Percentiles rank a stretch among this genome's conserved stretches.
These are phyloP conservation scores for Hymenoscyphus fructigenus DNA, from an alignment of 2,329 filamentous ascomycete species.

Conservation along the genomic window DNA sequence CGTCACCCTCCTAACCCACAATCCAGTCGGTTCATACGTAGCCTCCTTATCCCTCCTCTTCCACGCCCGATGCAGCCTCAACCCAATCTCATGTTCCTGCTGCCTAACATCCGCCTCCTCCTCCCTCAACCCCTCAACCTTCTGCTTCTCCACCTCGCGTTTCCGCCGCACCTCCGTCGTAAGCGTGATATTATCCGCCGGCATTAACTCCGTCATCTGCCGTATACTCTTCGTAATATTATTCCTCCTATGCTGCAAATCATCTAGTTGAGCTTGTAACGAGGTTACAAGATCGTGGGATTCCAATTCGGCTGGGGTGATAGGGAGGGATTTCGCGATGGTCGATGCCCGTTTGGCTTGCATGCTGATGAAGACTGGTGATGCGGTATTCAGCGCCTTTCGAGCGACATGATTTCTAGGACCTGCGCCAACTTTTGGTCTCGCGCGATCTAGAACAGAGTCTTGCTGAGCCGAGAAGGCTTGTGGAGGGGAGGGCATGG, in stretches of 20 bases:
- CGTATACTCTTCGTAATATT: constrained; percentile 73
- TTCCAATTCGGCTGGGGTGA: constrained; percentile 58
- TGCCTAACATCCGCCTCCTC: constrained; percentile 72
- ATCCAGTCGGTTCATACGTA: constrained; percentile 61
- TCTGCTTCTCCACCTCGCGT: constrained; percentile 55
- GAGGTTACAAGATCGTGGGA: constrained; percentile 64
- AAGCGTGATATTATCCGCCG: constrained; percentile 65
- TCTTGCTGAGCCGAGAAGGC: constrained; percentile 16
- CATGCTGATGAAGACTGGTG: constrained; percentile 35
- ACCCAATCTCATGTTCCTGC: constrained; percentile 75
- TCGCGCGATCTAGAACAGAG: constrained; percentile 33
- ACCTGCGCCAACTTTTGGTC: constrained; percentile 26
- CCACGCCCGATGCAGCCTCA: constrained; percentile 72
- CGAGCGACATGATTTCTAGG: constrained; percentile 23
- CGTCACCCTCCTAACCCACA: constrained; percentile 80
- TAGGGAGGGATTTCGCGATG: constrained; percentile 56
- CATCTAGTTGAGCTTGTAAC: constrained; percentile 64
- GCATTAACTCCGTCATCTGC: constrained; percentile 77
- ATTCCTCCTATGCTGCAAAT: constrained; percentile 63
- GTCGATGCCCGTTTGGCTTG: constrained; percentile 23
- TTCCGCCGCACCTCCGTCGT: constrained; percentile 64
- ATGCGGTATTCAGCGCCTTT: constrained; percentile 31
- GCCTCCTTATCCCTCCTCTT: constrained; percentile 70
- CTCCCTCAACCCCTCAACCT: constrained; percentile 62
- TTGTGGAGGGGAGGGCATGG: constrained; percentile 16